Evolutionary conservation across 257 asterid species (phyloP).

Genomic region (Solanum clarkiae): DNA sequence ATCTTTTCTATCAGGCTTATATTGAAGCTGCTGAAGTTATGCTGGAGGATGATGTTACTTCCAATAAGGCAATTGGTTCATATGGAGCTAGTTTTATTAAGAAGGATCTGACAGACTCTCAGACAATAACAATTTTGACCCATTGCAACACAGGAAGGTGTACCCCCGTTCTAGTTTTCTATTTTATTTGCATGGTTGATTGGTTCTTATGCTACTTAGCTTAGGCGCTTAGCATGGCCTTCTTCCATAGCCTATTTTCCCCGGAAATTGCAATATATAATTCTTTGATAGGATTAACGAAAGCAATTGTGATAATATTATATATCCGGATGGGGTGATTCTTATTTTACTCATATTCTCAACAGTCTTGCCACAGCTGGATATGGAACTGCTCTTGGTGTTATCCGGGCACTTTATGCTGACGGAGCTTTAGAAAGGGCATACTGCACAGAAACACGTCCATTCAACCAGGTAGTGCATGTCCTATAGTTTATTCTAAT

Average conservation of each 20-base stretch:
- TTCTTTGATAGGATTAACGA: neutral
- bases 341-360: conserved; percentile 1
- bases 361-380: conserved; percentile 94
- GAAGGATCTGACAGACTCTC: conserved; percentile 23
- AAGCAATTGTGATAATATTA: conserved; percentile 7
- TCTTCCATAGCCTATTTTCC: neutral
- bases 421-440: conserved; percentile 66
- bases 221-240: neutral
- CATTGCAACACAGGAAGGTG: conserved; percentile 99
- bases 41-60: conserved; percentile 83
- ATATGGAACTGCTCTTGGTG: conserved; percentile 98
- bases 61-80: conserved; percentile 81
- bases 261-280: neutral
- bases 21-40: conserved; percentile 73
- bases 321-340: conserved; percentile 1
- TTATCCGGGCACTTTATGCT: conserved; percentile 79
- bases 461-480: conserved; percentile 71
- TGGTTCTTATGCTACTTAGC: neutral
- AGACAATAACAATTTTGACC: conserved; percentile 62
- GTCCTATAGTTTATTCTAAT: neutral
- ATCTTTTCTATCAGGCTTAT: conserved; percentile 40
- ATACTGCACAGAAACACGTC: conserved; percentile 95
- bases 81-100: conserved; percentile 62
- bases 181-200: neutral
- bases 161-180: neutral